A percentile compares a stretch with the other conserved stretches of the same genome.
Evolutionary conservation across 768 basidiomycete species (phyloP).

Genomic region (Amanita exitialis): DNA sequence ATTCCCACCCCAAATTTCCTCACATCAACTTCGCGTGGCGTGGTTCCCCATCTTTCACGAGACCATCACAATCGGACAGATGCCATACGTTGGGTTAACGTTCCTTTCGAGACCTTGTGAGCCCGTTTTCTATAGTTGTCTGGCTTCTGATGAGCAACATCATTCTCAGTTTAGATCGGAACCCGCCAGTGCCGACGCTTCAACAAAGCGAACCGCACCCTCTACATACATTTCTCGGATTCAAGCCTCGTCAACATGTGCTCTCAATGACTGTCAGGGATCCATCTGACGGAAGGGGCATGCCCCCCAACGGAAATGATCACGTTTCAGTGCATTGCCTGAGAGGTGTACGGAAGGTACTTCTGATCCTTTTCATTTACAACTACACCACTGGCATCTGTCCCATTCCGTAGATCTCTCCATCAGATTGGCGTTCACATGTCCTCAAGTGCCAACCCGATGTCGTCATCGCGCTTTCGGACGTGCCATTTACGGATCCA

Average conservation of each 20-base stretch:
- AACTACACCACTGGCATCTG: not conserved
- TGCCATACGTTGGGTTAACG: constrained; percentile 52
- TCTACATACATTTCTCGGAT: constrained; percentile 61
- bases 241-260: constrained; percentile 33
- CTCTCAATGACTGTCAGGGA: constrained; percentile 56
- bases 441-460: constrained; percentile 51
- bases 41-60: constrained; percentile 63
- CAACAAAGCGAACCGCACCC: constrained; percentile 35
- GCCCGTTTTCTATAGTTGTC: constrained; percentile 16
- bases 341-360: constrained; percentile 64
- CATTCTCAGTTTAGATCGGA: constrained; percentile 45
- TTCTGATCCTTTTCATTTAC: constrained; percentile 7
- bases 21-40: constrained; percentile 59
- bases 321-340: constrained; percentile 48
- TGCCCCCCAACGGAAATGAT: constrained; percentile 63
- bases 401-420: constrained; percentile 33
- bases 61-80: constrained; percentile 41
- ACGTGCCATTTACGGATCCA: constrained; percentile 54
- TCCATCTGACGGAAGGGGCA: constrained; percentile 50
- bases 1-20: constrained; percentile 56
- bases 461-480: constrained; percentile 59
- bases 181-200: constrained; percentile 56
- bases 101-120: constrained; percentile 81
- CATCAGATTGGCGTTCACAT: constrained; percentile 46
- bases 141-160: not conserved